Evolutionary conservation across 371 early-diverging fungal genomes (phyloP).

Genomic region (Capniomyces stellatus): DNA sequence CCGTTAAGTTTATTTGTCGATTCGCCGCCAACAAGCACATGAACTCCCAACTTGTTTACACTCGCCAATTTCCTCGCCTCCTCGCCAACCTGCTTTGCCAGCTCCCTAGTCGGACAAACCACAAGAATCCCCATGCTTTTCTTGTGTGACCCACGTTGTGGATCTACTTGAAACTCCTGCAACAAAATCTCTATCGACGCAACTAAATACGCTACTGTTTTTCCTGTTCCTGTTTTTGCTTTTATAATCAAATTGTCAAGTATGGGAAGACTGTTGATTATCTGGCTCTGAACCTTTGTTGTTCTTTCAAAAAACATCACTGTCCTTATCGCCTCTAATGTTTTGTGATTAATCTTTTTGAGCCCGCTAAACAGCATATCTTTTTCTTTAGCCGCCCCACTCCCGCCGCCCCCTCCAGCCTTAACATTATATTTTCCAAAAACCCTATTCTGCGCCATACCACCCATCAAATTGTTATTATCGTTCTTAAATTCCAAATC

Average conservation of each 20-base stretch:
- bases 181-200: constrained; percentile 58
- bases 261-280: constrained; percentile 51
- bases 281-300: constrained; percentile 67
- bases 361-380: too few relatives aligned
- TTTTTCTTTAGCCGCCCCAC: too few relatives aligned
- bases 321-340: constrained; percentile 36
- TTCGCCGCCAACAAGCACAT: constrained; percentile 82
- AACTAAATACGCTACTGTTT: constrained; percentile 83
- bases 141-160: constrained; percentile 23
- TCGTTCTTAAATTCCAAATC: too few relatives aligned
- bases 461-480: too few relatives aligned
- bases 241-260: constrained; percentile 61
- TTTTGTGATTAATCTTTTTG: constrained; percentile 33
- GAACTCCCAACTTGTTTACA: constrained; percentile 47
- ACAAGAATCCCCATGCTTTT: constrained; percentile 49
- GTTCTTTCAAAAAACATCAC: constrained; percentile 54
- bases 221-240: constrained; percentile 98
- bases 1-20: constrained; percentile 38
- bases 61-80: constrained; percentile 55
- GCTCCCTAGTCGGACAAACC: constrained; percentile 93
- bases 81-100: constrained; percentile 81
- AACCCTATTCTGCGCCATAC: too few relatives aligned
- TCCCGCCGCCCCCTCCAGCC: too few relatives aligned
- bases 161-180: constrained; percentile 20
- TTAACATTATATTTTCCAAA: too few relatives aligned